Conservation (phyloP, 2,329 filamentous ascomycete genomes). For the Cyphellophora attinorum region DNA sequence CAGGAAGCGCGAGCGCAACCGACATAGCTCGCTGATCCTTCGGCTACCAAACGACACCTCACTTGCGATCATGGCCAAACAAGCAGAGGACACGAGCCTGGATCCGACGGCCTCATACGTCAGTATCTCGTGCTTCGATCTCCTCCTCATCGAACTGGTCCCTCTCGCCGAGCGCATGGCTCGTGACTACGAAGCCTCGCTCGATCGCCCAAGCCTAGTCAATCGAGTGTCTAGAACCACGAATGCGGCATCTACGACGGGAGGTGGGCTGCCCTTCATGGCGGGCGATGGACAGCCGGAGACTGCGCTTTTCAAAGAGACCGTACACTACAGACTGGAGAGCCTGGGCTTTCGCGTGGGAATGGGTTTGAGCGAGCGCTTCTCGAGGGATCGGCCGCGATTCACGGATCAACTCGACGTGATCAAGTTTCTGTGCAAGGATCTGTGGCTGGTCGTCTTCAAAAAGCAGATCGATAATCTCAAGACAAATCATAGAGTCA, state of each 20-base stretch:
- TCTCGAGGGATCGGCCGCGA: slow-evolving; percentile 58
- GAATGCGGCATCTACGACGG: slow-evolving; percentile 2
- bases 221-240: slow-evolving; percentile 3
- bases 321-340: slow-evolving; percentile 77
- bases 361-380: slow-evolving; percentile 80
- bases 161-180: slow-evolving; percentile 85
- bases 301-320: slow-evolving; percentile 70
- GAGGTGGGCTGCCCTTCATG: slow-evolving; percentile 5
- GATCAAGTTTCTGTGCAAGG: slow-evolving; percentile 98
- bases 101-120: slow-evolving; percentile 32
- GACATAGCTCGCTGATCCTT: too few relatives aligned
- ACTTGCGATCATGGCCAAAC: background rate
- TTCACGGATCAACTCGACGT: slow-evolving; percentile 89
- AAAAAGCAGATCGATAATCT: slow-evolving; percentile 97
- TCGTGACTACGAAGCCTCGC: slow-evolving; percentile 28
- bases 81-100: background rate
- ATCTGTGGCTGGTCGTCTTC: slow-evolving; percentile 90
- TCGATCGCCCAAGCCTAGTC: slow-evolving; percentile 11
- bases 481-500: slow-evolving; percentile 88
- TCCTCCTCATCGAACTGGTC: slow-evolving; percentile 92
- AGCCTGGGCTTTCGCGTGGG: slow-evolving; percentile 83
- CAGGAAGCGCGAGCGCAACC: too few relatives aligned
- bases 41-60: too few relatives aligned
- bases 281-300: slow-evolving; percentile 21
- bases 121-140: slow-evolving; percentile 77